Conservation (phyloP, 495 filamentous ascomycete species). For the Evansstolkia leycettana region DNA sequence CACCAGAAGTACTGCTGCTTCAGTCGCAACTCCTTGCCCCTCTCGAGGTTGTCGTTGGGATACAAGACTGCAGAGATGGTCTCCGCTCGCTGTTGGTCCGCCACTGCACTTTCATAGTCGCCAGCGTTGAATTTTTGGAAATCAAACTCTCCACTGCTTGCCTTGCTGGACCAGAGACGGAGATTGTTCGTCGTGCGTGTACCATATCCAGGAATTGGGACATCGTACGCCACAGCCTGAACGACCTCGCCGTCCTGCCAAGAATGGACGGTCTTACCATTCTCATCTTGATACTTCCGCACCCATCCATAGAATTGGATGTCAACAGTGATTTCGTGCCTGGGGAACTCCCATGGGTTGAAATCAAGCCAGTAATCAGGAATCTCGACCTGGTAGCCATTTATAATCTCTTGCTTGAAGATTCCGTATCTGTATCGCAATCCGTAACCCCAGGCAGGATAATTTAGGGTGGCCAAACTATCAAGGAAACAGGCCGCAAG, state of each 20-base stretch:
- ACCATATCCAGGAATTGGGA: conserved; percentile 83
- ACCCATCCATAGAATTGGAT: conserved; percentile 93
- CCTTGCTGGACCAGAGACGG: conserved; percentile 93
- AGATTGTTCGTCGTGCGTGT: conserved; percentile 94
- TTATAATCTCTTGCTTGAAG: conserved; percentile 97
- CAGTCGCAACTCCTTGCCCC: conserved; percentile 90
- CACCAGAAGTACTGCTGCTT: conserved; percentile 99
- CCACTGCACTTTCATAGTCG: conserved; percentile 94
- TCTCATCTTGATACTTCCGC: conserved; percentile 55
- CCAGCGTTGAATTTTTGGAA: conserved; percentile 99
- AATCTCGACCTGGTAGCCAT: conserved; percentile 94
- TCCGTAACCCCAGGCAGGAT: conserved; percentile 93
- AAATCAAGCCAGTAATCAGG: conserved; percentile 99
- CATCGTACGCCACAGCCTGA: conserved; percentile 87
- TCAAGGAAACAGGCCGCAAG: conserved; percentile 95
- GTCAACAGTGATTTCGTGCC: conserved; percentile 88
- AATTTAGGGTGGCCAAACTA: conserved; percentile 87
- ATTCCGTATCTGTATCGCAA: conserved; percentile 94
- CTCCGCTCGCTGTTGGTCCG: conserved; percentile 89
- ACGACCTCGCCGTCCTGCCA: conserved; percentile 95
- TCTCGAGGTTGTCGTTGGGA: conserved; percentile 93
- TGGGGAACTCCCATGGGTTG: conserved; percentile 97
- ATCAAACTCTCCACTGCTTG: conserved; percentile 92
- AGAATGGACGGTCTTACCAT: conserved; percentile 54
- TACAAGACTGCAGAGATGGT: conserved; percentile 97